These are phyloP conservation scores for Hericium coralloides DNA, from an alignment of 768 basidiomycete species.

Conservation along the genomic window DNA sequence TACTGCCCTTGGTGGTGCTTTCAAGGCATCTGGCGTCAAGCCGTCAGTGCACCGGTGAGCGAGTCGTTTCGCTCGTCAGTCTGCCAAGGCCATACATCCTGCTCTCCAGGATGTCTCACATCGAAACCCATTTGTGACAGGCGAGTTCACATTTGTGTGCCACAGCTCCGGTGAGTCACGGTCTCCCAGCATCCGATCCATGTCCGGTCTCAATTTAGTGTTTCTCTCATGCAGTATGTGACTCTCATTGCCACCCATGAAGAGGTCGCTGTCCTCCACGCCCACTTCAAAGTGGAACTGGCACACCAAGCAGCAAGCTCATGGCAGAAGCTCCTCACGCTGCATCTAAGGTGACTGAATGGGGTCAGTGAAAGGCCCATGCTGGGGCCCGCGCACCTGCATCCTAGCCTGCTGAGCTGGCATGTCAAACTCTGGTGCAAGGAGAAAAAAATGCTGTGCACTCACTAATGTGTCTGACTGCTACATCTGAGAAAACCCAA, in stretches of 20 bases:
- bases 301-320: conserved; percentile 58
- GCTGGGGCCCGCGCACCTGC: conserved; percentile 25
- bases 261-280: conserved; percentile 57
- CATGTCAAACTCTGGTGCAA: conserved; percentile 36
- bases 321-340: conserved; percentile 31
- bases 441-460: conserved; percentile 92
- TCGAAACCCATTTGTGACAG: conserved; percentile 35
- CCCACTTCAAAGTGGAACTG: conserved; percentile 67
- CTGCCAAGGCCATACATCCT: conserved; percentile 27
- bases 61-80: conserved; percentile 42
- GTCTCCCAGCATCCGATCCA: conserved; percentile 17
- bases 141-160: conserved; percentile 53
- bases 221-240: conserved; percentile 45
- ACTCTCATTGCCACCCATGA: conserved; percentile 59
- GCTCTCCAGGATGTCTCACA: conserved; percentile 23
- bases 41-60: conserved; percentile 48
- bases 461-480: conserved; percentile 91
- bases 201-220: conserved; percentile 13
- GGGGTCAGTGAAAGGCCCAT: conserved; percentile 7
- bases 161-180: conserved; percentile 73
- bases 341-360: conserved; percentile 23
- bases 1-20: neutral
- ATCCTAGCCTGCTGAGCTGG: conserved; percentile 26
- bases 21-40: conserved; percentile 1
- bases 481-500: too few species aligned